Conservation (phyloP, 768 basidiomycete genomes). For the Paxillus rubicundulus region DNA sequence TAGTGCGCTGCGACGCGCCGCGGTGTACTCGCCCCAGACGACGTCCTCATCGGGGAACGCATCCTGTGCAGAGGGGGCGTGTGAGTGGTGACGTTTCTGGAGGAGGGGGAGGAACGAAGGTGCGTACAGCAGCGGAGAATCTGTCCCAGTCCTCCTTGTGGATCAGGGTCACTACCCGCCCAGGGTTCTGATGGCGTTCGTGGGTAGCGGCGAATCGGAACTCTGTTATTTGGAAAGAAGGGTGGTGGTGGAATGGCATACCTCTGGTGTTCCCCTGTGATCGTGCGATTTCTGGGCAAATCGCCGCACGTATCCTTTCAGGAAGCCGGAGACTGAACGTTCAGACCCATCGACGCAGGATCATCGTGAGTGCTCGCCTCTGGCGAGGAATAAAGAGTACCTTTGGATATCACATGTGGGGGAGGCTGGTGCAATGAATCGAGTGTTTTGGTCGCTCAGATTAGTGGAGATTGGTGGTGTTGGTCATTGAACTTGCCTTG, state of each 20-base stretch:
- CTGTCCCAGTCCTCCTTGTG: constrained; percentile 86
- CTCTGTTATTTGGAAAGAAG: not conserved
- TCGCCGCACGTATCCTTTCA: constrained; percentile 87
- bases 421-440: constrained; percentile 55
- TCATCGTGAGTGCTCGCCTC: not conserved
- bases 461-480: not conserved
- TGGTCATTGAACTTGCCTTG: constrained; percentile 48
- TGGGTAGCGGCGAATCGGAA: not conserved
- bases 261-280: constrained; percentile 87
- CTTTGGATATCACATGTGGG: constrained; percentile 69
- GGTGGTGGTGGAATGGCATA: constrained; percentile 23
- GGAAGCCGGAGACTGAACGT: constrained; percentile 69
- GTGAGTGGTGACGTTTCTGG: not conserved
- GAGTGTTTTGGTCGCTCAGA: not conserved
- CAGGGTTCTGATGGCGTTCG: constrained; percentile 59
- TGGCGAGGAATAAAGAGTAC: constrained; percentile 33
- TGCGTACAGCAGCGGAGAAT: constrained; percentile 63
- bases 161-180: constrained; percentile 86
- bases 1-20: no score
- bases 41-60: constrained; percentile 33
- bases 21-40: constrained; percentile 59
- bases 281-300: constrained; percentile 93
- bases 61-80: constrained; percentile 17
- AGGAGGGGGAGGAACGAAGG: constrained; percentile 11
- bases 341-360: not conserved